Base-by-base conservation (phyloP, 2,329 filamentous ascomycete genomes). In the Truncatella angustata region DNA sequence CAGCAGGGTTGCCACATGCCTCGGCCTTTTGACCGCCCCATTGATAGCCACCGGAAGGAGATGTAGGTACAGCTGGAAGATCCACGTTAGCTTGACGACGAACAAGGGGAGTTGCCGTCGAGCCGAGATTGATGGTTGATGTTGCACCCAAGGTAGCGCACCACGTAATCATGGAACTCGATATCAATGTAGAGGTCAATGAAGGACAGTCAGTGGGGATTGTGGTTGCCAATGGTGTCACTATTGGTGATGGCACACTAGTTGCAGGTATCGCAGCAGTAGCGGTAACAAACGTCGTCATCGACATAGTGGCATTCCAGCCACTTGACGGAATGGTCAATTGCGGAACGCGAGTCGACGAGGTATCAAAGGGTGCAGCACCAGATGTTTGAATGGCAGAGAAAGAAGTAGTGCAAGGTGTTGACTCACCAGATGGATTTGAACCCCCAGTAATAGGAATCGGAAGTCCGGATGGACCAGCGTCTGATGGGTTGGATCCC, bases 221-320 rank as follows among this genome's bases (percentile, higher is more conserved):
- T 11, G 36, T 26, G 12, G 47, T 50, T n/a, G 34, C 34, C 12
- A 34, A 12, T 11, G 45, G 34, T 24, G 32, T 11, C 11, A 37
- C 34, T 18, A 23, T 44, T 44, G 40, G 23, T 23, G 45, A 12
- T 37, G 50, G 21, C 23, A 28, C 16, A 14, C 14, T 36, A 24
- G 39, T 23, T 16, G 21, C 9, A 14, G 32, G n/a, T 11, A 43
- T 10, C 20, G 3, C 37, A 20, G 48, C 42, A n/a, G 45, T 57
- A 14, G 47, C 54, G 18, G 52, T 57, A 14, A 47, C 54, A 18
- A 51, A 54, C 21, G 54, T 45, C 34, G 49, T 54, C 14, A 54
- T 55, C 4, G 60, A 60, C 18, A 59, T 58, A 37, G 60, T 65
- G 50, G 60, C 55, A 39, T 66, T 67, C 64, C 64, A 67, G 20